These are phyloP conservation scores for Vicia sativa DNA, from an alignment of 306 rosid genomes.

Conservation along the genomic window DNA sequence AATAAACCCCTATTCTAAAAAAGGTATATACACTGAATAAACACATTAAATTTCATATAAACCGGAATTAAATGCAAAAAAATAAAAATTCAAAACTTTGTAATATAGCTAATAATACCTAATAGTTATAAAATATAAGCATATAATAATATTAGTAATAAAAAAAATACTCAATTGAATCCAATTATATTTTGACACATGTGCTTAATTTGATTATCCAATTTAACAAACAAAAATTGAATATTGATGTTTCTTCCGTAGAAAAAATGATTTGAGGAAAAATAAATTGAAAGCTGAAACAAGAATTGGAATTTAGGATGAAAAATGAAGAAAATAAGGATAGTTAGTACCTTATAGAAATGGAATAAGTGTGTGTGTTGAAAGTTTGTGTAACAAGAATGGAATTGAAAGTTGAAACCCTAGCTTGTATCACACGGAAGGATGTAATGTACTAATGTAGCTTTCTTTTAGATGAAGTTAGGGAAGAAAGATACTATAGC, in stretches of 20 bases:
- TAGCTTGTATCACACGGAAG: constrained; percentile 23
- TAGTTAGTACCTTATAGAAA: background rate
- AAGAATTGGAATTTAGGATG: constrained; percentile 23
- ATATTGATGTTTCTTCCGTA: constrained; percentile 11
- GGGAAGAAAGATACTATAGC: background rate
- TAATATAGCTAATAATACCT: constrained; percentile 24
- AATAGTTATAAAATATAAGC: background rate
- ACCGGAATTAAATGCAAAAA: constrained; percentile 1
- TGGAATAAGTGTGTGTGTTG: background rate
- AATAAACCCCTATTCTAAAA: background rate
- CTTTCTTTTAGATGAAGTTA: too few relatives aligned
- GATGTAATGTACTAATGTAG: background rate
- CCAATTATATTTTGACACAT: background rate
- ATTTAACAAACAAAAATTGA: background rate
- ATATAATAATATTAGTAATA: background rate
- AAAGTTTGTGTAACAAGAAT: constrained; percentile 19
- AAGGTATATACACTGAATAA: constrained; percentile 33
- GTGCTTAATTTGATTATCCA: constrained; percentile 13
- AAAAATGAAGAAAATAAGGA: constrained; percentile 30
- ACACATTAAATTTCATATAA: constrained; percentile 24
- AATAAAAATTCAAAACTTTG: background rate
- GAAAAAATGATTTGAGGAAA: constrained; percentile 17
- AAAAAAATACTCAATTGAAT: background rate
- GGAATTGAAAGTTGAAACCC: constrained; percentile 35
- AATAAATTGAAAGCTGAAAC: constrained; percentile 33